Conservation (phyloP, 495 filamentous ascomycete species). For the Neurospora pannonica region DNA sequence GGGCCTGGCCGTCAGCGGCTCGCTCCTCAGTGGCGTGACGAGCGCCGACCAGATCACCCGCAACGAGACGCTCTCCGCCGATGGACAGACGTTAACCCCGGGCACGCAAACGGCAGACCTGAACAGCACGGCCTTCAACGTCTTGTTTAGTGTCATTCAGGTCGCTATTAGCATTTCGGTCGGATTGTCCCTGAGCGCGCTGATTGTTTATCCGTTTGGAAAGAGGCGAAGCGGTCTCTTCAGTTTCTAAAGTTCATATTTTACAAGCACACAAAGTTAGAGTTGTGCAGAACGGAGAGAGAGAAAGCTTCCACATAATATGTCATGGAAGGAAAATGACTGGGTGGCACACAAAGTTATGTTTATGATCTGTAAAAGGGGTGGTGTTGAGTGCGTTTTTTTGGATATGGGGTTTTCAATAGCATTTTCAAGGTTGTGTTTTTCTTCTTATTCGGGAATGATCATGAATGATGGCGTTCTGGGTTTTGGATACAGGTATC, state of each 20-base stretch:
- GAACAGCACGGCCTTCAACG: slow-evolving; percentile 68
- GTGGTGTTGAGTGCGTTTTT: neutral
- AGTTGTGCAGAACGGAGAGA: neutral
- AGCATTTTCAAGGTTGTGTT: neutral
- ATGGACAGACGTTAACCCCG: slow-evolving; percentile 14
- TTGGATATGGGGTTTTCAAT: neutral
- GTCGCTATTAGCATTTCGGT: slow-evolving; percentile 90
- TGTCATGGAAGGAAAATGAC: neutral
- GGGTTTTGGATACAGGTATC: neutral
- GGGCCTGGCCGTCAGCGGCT: slow-evolving; percentile 76
- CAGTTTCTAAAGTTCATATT: slow-evolving; percentile 53
- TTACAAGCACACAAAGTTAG: neutral
- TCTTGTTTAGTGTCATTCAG: slow-evolving; percentile 81
- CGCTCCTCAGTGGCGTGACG: slow-evolving; percentile 74
- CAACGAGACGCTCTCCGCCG: slow-evolving; percentile 28
- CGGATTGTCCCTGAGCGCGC: slow-evolving; percentile 74
- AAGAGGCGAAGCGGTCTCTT: slow-evolving; percentile 87
- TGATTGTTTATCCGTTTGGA: slow-evolving; percentile 84
- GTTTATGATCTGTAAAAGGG: neutral
- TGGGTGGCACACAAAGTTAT: neutral
- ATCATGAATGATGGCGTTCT: neutral
- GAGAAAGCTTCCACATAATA: neutral
- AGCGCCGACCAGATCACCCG: slow-evolving; percentile 67
- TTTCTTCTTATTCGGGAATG: neutral
- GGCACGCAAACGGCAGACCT: slow-evolving; percentile 22